Base-by-base conservation (phyloP, 805 yeast species). In the Myxozyma udenii region DNA sequence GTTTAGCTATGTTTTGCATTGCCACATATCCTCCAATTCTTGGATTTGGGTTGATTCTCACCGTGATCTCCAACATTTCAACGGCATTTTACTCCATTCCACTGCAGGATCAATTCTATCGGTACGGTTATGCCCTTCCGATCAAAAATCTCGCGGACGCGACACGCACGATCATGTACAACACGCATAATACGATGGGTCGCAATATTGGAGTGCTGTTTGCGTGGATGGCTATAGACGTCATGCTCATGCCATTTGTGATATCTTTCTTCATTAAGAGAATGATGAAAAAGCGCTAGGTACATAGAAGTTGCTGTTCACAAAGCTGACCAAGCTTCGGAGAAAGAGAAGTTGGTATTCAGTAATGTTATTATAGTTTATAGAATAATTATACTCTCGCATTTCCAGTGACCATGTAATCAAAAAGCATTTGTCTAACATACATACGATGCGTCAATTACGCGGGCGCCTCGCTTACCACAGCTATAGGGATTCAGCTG, bases 1-100 rank as follows among this genome's bases (percentile, higher is more conserved):
- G 83, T 55, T 69, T 77, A 60, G 80, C 81, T 0, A 64, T 80
- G 66, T 28, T 84, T 4, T 64, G 77, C 5, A 69, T 83, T 43
- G 67, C 80, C 4, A 50, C 71, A 14, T 73, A 74, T 45, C 91
- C 93, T 0, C 87, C 88, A 25, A 60, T 76, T 47, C 58, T 83
- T 44, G 89, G 90, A 0, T 78, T 84, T 61, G 84, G 90, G 88
- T 64, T 86, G 61, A 71, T 85, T 57, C 73, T 78, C 52, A 85
- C 86, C 78, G 89, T 85, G 53, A 75, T 86, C 52, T 41, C 75
- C 28, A 86, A 86, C 64, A 80, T 84, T 46, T 71, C 89, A 1
- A 82, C 89, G 22, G 78, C 88, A 0, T 84, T 84, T 62, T 68
- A 80, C 11, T 84, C 90, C 6, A 65, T 85, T 61, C 85, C 78